Percentiles rank a stretch among this genome's conserved stretches.
phyloP scores from a whole-genome alignment of 2,329 filamentous ascomycete genomes.

The Rosellinia necatrix region DNA sequence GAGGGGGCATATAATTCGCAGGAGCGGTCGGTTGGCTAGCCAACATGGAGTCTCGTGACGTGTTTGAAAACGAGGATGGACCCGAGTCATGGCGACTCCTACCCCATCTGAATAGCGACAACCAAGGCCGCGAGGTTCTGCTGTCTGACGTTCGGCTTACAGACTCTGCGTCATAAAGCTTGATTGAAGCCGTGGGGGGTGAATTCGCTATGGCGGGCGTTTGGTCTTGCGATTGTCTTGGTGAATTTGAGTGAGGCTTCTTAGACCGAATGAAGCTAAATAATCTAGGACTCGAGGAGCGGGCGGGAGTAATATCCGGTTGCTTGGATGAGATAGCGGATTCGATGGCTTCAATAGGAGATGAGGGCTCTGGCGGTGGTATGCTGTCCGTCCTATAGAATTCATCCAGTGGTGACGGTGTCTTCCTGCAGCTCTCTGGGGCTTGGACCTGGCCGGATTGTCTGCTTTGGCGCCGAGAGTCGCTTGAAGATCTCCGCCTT shows the following conservation, averaged over 20 bases:
- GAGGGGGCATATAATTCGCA: slow-evolving; percentile 38
- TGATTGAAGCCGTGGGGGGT: slow-evolving; percentile 43
- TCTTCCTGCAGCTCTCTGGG: slow-evolving; percentile 30
- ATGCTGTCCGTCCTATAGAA: slow-evolving; percentile 57
- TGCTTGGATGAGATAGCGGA: slow-evolving; percentile 12
- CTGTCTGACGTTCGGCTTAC: slow-evolving; percentile 60
- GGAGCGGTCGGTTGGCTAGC: slow-evolving; percentile 48
- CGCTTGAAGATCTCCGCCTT: slow-evolving; percentile 52
- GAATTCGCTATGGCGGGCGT: slow-evolving; percentile 37
- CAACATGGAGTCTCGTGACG: slow-evolving; percentile 82
- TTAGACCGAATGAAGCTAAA: slow-evolving; percentile 50
- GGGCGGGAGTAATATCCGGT: slow-evolving; percentile 27
- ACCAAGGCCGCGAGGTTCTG: slow-evolving; percentile 62
- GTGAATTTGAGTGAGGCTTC: slow-evolving; percentile 56
- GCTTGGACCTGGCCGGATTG: slow-evolving; percentile 28
- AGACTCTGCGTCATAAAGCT: slow-evolving; percentile 54
- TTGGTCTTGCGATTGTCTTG: slow-evolving; percentile 48
- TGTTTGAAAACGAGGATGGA: slow-evolving; percentile 86
- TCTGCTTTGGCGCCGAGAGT: slow-evolving; percentile 41
- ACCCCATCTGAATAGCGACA: slow-evolving; percentile 75
- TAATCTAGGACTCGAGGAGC: slow-evolving; percentile 42
- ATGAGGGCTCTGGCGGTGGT: slow-evolving; percentile 40
- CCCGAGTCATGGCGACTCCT: slow-evolving; percentile 60
- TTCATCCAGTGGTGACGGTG: slow-evolving; percentile 47
- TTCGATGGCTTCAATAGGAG: slow-evolving; percentile 22